Evolutionary conservation across 345 rosid species (phyloP), one percentile per base, ranked within the genome.

Genomic region (Gynandropsis gynandra): DNA sequence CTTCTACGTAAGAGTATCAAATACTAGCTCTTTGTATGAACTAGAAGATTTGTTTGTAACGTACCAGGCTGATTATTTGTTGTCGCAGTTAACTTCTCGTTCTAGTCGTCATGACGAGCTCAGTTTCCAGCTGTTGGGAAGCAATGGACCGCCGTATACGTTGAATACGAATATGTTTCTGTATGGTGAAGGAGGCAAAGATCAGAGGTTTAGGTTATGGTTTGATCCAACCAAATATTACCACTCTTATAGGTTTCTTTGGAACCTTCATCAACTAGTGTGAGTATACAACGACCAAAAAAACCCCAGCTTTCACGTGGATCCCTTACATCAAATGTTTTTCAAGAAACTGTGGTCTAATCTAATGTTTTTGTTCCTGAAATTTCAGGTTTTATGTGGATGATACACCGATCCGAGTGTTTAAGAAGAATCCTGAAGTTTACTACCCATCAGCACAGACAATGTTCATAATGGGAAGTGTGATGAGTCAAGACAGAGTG

Each of bases 361-460:
- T n/a, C n/a, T n/a, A n/a, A n/a, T n/a, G n/a, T n/a, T n/a, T 51
- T 48, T 7, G 27, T 45, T 40, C 47, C 12, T 7, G 32, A 44
- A 46, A 47, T 41, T 42, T 37, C 66, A 75, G 76, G 66, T 69
- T 72, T 47, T 62, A 41, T 36, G 66, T 75, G 8, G 80, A 72
- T 46, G 27, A 59, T 21, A 57, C 58, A 32, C 75, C 74, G 0
- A 59, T 75, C 43, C 47, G 80, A 9, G 70, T 76, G 50, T 65
- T 54, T 43, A 46, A 10, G 24, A 76, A 69, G 46, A 44, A 37
- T 6, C 36, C 53, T 51, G 36, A 14, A 41, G 36, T 39, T 43
- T 58, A 8, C 19, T 16, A 49, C 17, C 75, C 64, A 56, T 49
- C 61, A 16, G 15, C 37, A 43, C 72, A 69, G 51, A 48, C 73